Evolutionary conservation across 2,329 filamentous ascomycete genomes (phyloP).

Genomic region (Ceratocystis diversiconidia): DNA sequence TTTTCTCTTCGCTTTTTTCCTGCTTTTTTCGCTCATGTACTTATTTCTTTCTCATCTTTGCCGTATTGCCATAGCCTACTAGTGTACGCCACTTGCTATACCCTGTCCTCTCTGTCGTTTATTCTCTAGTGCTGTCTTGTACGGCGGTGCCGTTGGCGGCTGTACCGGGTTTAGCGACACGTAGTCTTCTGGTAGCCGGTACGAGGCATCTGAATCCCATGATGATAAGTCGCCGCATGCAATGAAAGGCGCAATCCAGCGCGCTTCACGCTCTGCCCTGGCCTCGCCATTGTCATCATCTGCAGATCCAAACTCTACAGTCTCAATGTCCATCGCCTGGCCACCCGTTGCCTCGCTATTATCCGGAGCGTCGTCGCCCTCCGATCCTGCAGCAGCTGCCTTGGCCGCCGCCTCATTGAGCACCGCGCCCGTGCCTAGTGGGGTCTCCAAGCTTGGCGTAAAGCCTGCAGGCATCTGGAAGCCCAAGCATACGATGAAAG

Average conservation of each 20-base stretch:
- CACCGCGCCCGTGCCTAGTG: conserved; percentile 48
- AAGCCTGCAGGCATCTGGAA: conserved; percentile 71
- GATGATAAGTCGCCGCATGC: conserved; percentile 92
- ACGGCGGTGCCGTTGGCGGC: conserved; percentile 88
- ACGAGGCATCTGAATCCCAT: conserved; percentile 92
- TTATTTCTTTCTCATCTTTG: conserved; percentile 18
- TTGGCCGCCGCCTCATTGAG: conserved; percentile 7
- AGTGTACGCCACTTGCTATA: conserved; percentile 46
- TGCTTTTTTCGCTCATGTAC: background rate
- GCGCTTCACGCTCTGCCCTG: conserved; percentile 24
- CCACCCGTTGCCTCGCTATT: conserved; percentile 15
- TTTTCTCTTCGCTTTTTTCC: background rate
- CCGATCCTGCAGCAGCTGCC: conserved; percentile 33
- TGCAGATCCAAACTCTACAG: conserved; percentile 22
- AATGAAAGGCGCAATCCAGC: conserved; percentile 91
- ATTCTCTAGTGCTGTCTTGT: conserved; percentile 72
- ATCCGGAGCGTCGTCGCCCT: conserved; percentile 21
- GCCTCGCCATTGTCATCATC: background rate
- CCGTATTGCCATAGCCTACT: conserved; percentile 14
- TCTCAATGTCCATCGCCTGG: conserved; percentile 9
- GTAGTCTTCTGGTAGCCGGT: conserved; percentile 73
- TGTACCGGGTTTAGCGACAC: conserved; percentile 84
- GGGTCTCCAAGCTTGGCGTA: conserved; percentile 59
- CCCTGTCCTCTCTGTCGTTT: conserved; percentile 61
- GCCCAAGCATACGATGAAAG: conserved; percentile 87